Evolutionary conservation across 1,284 basidiomycete species (phyloP), one percentile per base, ranked within the genome.

Genomic region (Ceratobasidium sp.): DNA sequence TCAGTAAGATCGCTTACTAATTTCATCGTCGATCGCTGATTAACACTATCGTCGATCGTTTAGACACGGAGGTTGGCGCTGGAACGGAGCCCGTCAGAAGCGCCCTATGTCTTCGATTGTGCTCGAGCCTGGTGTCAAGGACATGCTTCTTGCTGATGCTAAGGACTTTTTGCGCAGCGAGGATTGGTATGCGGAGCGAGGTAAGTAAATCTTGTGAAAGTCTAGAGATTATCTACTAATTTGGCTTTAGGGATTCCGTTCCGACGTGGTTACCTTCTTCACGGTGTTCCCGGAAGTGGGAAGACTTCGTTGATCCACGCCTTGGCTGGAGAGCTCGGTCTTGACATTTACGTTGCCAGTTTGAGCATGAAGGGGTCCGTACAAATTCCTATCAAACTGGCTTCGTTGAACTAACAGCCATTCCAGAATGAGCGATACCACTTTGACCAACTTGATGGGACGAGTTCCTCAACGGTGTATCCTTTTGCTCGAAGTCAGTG

Each of bases 341-440:
- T 95, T 33, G 93, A 95, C 82, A 94, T 96, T 77, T 96, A 95
- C 80, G 92, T 94, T 65, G 89, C 96, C 77, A 93, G 91, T 71
- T 84, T 96, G 65, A 94, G 93, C 57, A 89, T 91, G 50, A 94
- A 94, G 81, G 93, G 92, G 92, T 92, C 84, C 78, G 87, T 66
- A 44, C 44, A 11, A 41, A 11, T 54, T 33, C 44, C 33, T 27
- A 22, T 33, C 53, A 31, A 51, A 48, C 27, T 54, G 33, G 1
- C 17, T 27, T 31, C 53, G 11, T 11, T 41, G 11, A 41, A 41
- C 36, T 65, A 36, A 57, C 45, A n/a, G n/a, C 7, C 15, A 41
- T 71, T 36, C 69, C 79, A 93, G 92, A 75, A 93, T 96, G 91
- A 94, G 92, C 82, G 94, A 96, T 83, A 93, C 93, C 81, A 93